Base-by-base conservation (phyloP, 768 basidiomycete species). In the Lactarius hengduanensis region DNA sequence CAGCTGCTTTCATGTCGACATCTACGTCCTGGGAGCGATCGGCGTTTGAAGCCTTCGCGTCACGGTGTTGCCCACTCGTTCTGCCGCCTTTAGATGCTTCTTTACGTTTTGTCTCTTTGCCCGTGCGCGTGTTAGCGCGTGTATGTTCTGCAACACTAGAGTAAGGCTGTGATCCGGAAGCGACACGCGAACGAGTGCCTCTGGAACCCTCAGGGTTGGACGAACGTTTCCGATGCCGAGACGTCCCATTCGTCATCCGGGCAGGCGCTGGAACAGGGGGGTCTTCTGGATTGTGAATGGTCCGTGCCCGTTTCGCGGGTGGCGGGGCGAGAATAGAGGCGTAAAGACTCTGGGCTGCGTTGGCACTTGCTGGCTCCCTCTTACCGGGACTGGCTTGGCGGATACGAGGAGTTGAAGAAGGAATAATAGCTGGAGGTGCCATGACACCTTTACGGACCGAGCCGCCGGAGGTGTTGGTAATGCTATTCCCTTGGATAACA, bases 1-100 rank as follows among this genome's bases (percentile, higher is more conserved):
- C 89, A 8, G 91, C 91, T 47, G 91, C 91, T 75, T 92, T 89
- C 83, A 92, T 89, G 74, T 91, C 90, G 59, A 88, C 80, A 71
- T 87, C 88, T 15, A 80, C 83, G 65, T 84, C 84, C 16, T 77
- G 78, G 61, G 82, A 80, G 63, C 78, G 41, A 43, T 57, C 47
- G 47, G 30, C 62, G 20, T 61, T 61, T 38, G 62, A 61, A 20
- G 68, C 68, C 43, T 55, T 62, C 45, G 15, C 60, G 22, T 50
- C 38, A 15, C 50, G 61, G 26, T 28, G 62, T 60, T 65, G 65
- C 18, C 10, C 59, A 28, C 45, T 34, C 9, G 41, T 36, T 57
- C 63, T 69, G 36, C 56, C 45, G 32, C 55, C 56, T 61, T 45
- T 65, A n/a, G 38, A 56, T 8, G 55, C 30, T 11, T 36, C 57